Evolutionary conservation across 805 yeast genomes (phyloP), one percentile per base, ranked within the genome.

Genomic region (Priceomyces castillae): DNA sequence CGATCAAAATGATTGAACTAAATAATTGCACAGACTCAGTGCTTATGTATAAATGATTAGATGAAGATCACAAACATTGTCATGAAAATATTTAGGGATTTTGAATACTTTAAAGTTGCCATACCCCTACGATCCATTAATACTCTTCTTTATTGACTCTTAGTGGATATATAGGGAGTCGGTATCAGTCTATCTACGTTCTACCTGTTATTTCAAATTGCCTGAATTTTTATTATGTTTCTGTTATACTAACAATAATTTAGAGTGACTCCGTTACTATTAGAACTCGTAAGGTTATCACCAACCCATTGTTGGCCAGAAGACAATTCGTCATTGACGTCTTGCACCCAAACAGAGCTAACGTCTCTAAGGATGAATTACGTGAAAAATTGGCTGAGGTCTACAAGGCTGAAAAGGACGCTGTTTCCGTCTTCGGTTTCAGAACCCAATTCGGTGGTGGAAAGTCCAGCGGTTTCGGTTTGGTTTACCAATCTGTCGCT

Each of bases 381-480:
- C 89, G 98, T 74, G 98, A 86, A 76, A 86, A 81, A 74, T 80
- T 88, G 66, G 87, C 95, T 70, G 81, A 82, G 63, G 76, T 81
- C 65, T 88, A 88, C 94, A 86, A 86, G 81, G 78, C 90, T 68
- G 95, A 86, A 68, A 86, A 86, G 81, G 95, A 87, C 64, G 85
- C 92, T 66, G 90, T 88, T 56, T 90, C 98, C 57, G 99, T 92
- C 63, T 94, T 94, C 71, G 98, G 98, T 74, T 88, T 94, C 96
- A 87, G 96, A 84, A 94, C 98, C 67, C 95, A 89, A 78, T 94
- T 81, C 77, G 99, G 99, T 88, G 99, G 99, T 78, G 96, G 97
- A 71, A 92, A 88, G 79, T 88, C 99, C 58, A 85, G 97, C 58
- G 99, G 99, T 74, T 94, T 94, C 79, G 99, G 98, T 78, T 82